Evolutionary conservation across 352 stramenopile species (phyloP).

Genomic region (Phytophthora niederhauseri): DNA sequence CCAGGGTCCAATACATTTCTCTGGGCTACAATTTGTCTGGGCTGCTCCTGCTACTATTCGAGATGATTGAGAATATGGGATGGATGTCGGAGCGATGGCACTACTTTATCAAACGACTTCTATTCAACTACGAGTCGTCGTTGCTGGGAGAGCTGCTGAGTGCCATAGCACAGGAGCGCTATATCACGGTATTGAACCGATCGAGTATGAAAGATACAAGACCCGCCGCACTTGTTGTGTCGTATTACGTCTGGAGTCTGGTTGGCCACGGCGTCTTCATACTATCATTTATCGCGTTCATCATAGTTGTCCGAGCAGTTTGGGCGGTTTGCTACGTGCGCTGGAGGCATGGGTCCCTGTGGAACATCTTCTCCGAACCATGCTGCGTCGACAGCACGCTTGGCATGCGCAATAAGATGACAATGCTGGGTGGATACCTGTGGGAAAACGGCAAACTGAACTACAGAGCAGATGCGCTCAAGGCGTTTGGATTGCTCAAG

Average conservation of each 20-base stretch:
- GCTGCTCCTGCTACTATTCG: conserved; percentile 24
- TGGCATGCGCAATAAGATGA: conserved; percentile 22
- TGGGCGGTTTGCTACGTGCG: conserved; percentile 5
- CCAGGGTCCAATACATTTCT: conserved; percentile 26
- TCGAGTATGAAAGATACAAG: conserved; percentile 9
- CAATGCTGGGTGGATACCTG: conserved; percentile 12
- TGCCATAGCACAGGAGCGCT: conserved; percentile 1
- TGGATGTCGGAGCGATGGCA: conserved; percentile 3
- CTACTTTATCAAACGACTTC: conserved; percentile 9
- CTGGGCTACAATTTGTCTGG: conserved; percentile 32
- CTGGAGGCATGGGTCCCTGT: not conserved
- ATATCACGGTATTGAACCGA: conserved; percentile 1
- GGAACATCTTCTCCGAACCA: conserved; percentile 1
- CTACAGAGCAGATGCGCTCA: conserved; percentile 18
- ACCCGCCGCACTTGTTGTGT: not conserved
- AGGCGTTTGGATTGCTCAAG: conserved; percentile 21
- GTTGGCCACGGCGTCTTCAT: conserved; percentile 14
- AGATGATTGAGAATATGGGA: conserved; percentile 21
- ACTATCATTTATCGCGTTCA: conserved; percentile 13
- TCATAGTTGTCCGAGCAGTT: conserved; percentile 8
- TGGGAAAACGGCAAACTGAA: conserved; percentile 4
- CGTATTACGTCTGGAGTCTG: conserved; percentile 17
- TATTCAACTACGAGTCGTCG: conserved; percentile 22
- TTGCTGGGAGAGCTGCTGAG: conserved; percentile 24
- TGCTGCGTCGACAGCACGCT: conserved; percentile 24